Conservation (phyloP, 2,329 filamentous ascomycete genomes). For the Trichoderma arundinaceum region DNA sequence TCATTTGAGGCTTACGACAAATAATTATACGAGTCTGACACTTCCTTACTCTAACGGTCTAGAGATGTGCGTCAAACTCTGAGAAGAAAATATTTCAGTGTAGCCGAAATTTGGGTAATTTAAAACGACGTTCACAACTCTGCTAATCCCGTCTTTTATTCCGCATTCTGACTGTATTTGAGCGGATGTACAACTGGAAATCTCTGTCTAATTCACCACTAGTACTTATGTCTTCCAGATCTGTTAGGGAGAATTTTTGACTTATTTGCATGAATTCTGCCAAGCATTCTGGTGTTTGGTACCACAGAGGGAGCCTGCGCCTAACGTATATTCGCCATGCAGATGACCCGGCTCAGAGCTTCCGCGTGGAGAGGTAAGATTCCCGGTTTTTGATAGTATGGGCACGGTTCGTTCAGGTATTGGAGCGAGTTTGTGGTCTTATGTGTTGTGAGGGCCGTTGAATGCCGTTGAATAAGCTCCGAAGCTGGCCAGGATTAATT, state of each 20-base stretch:
- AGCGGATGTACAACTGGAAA: neutral
- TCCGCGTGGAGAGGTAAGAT: neutral
- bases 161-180: too few relatives aligned
- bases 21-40: slow-evolving; percentile 53
- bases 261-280: slow-evolving; percentile 12
- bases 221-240: neutral
- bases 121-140: neutral
- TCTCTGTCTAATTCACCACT: neutral
- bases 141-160: neutral
- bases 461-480: neutral
- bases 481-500: neutral
- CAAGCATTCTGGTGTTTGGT: neutral
- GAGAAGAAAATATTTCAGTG: neutral
- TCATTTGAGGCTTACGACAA: slow-evolving; percentile 52
- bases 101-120: neutral
- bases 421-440: neutral
- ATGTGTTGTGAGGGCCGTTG: neutral
- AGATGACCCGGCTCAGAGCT: neutral
- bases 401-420: neutral
- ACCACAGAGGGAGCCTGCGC: slow-evolving; percentile 3
- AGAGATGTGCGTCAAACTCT: slow-evolving; percentile 39
- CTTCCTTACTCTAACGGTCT: slow-evolving; percentile 43
- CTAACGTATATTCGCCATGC: neutral
- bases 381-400: neutral
- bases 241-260: neutral